These are phyloP conservation scores for Coemansia sp. DNA, from an alignment of 192 early-diverging fungal species.

Conservation along the genomic window DNA sequence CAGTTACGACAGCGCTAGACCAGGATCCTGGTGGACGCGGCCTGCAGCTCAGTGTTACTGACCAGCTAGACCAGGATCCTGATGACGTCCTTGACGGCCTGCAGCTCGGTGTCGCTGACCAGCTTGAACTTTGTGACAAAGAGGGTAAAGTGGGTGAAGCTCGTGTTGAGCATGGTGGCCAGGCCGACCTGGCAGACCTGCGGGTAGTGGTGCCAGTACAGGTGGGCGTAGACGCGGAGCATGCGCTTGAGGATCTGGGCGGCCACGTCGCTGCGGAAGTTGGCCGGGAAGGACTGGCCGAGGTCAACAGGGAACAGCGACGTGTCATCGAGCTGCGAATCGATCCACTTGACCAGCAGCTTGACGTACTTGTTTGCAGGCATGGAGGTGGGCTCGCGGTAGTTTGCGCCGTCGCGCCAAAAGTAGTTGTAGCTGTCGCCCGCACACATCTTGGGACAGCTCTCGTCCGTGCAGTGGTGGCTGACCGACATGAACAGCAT, in stretches of 20 bases:
- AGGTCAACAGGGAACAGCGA: constrained; percentile 79
- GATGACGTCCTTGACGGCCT: constrained; percentile 49
- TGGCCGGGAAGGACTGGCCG: constrained; percentile 65
- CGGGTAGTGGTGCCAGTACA: constrained; percentile 82
- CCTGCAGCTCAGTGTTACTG: too few relatives aligned
- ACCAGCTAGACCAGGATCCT: constrained; percentile 28
- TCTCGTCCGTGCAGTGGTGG: constrained; percentile 81
- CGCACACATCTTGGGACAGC: constrained; percentile 88
- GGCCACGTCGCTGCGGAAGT: constrained; percentile 60
- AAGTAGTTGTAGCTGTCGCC: constrained; percentile 80
- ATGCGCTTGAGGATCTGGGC: constrained; percentile 78
- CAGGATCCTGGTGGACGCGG: too few relatives aligned
- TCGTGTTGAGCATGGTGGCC: constrained; percentile 87
- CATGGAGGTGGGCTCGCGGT: constrained; percentile 81
- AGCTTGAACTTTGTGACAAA: constrained; percentile 85
- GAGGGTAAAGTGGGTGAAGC: constrained; percentile 89
- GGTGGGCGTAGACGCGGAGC: constrained; percentile 89
- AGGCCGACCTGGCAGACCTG: constrained; percentile 70
- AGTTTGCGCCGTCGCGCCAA: constrained; percentile 78
- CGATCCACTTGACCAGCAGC: constrained; percentile 79
- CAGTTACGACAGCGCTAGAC: too few relatives aligned
- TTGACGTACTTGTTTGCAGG: constrained; percentile 88
- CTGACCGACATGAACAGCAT: constrained; percentile 84
- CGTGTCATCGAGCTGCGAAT: constrained; percentile 79
- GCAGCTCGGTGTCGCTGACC: constrained; percentile 53